phyloP scores from a whole-genome alignment of 179 eudicot genomes.

The Gypsophila paniculata region DNA sequence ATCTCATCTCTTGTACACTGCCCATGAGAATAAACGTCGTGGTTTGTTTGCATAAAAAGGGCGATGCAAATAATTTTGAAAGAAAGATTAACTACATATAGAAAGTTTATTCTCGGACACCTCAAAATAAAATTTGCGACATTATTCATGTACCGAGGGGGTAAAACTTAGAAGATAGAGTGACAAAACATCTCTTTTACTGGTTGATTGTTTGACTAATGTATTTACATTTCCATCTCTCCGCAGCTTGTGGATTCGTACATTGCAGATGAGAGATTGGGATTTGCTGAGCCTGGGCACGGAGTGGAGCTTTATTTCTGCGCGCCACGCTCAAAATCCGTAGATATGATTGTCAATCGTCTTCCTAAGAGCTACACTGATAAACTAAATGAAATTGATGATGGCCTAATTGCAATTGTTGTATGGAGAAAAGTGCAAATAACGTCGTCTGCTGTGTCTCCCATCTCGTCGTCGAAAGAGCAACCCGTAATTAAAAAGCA shows the following conservation, averaged over 20 bases:
- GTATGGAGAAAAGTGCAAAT: constrained; percentile 83
- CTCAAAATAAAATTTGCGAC: neutral
- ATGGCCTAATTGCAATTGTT: constrained; percentile 80
- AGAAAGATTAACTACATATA: too few species aligned
- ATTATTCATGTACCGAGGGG: too few species aligned
- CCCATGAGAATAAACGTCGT: neutral
- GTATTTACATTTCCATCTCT: neutral
- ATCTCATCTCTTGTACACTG: neutral
- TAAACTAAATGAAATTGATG: constrained; percentile 44
- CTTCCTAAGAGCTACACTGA: constrained; percentile 51
- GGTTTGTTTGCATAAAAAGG: neutral
- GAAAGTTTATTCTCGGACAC: neutral
- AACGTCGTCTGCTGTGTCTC: constrained; percentile 45
- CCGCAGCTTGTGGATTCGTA: constrained; percentile 76
- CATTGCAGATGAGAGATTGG: constrained; percentile 61
- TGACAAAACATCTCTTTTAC: neutral
- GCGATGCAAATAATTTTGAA: too few species aligned
- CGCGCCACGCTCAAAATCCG: constrained; percentile 51
- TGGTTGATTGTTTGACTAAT: neutral
- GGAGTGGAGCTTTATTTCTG: constrained; percentile 84
- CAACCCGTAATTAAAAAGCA: constrained; percentile 48
- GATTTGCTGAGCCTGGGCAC: constrained; percentile 73
- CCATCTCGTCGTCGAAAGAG: constrained; percentile 46
- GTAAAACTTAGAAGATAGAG: neutral
- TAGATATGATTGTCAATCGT: constrained; percentile 57